These are phyloP conservation scores for Verticillium tricorpus DNA, from an alignment of 2,329 filamentous ascomycete species.

Conservation along the genomic window DNA sequence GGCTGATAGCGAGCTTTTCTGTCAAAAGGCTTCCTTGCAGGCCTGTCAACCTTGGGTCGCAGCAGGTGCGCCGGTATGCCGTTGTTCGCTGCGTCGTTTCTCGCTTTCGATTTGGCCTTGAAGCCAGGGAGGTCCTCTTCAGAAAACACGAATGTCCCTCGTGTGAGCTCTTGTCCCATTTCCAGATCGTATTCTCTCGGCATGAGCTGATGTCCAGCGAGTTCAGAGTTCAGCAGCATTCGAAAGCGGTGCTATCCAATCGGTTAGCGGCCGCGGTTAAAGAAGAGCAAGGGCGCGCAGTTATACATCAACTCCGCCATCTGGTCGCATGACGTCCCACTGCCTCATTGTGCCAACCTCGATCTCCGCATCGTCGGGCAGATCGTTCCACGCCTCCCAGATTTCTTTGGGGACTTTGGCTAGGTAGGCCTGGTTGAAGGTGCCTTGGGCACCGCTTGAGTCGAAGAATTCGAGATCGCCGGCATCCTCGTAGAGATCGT, in stretches of 20 bases:
- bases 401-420: constrained; percentile 75
- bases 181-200: constrained; percentile 86
- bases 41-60: constrained; percentile 41
- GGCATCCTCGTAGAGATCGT: constrained; percentile 62
- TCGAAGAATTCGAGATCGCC: constrained; percentile 55
- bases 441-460: constrained; percentile 22
- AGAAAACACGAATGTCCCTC: constrained; percentile 85
- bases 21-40: constrained; percentile 37
- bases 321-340: constrained; percentile 49
- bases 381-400: constrained; percentile 71
- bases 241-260: constrained; percentile 38
- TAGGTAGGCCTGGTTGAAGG: constrained; percentile 49
- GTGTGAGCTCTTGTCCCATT: constrained; percentile 40
- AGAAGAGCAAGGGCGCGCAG: not conserved
- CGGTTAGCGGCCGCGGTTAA: not conserved
- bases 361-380: constrained; percentile 79
- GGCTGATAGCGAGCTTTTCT: constrained; percentile 46
- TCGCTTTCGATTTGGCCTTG: constrained; percentile 52
- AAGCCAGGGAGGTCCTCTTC: constrained; percentile 75
- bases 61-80: constrained; percentile 56
- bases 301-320: constrained; percentile 36
- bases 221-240: constrained; percentile 64
- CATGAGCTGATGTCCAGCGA: constrained; percentile 66
- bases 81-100: constrained; percentile 51
- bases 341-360: constrained; percentile 70